Evolutionary conservation across 192 early-diverging fungal species (phyloP).

Genomic region (Lobulomyces angularis): DNA sequence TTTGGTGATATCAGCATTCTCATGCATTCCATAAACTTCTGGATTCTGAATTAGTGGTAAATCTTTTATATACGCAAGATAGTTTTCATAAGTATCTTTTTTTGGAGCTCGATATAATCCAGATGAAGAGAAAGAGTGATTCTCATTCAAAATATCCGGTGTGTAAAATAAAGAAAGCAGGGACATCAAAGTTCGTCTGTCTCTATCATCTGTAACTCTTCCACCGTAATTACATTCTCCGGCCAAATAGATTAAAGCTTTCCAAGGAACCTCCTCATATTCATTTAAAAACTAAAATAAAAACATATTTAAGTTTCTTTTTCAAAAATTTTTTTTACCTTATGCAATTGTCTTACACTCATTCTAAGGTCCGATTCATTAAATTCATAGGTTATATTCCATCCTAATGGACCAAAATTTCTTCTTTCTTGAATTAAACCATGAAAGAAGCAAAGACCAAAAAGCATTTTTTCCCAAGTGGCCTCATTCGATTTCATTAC

Average conservation of each 20-base stretch:
- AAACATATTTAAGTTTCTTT: neutral
- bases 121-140: slow-evolving; percentile 29
- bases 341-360: slow-evolving; percentile 43
- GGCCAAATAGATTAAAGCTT: slow-evolving; percentile 40
- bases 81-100: slow-evolving; percentile 34
- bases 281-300: slow-evolving; percentile 38
- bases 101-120: slow-evolving; percentile 39
- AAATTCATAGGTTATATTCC: slow-evolving; percentile 57
- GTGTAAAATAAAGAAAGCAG: slow-evolving; percentile 38
- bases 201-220: slow-evolving; percentile 44
- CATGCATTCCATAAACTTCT: slow-evolving; percentile 53
- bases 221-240: slow-evolving; percentile 54
- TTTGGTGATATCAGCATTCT: slow-evolving; percentile 50
- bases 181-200: slow-evolving; percentile 36
- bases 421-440: slow-evolving; percentile 43
- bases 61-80: slow-evolving; percentile 41
- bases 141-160: slow-evolving; percentile 34
- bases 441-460: slow-evolving; percentile 51
- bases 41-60: slow-evolving; percentile 39
- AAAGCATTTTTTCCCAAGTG: slow-evolving; percentile 41
- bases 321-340: slow-evolving; percentile 16
- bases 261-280: slow-evolving; percentile 46
- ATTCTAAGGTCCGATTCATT: slow-evolving; percentile 49
- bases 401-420: slow-evolving; percentile 53
- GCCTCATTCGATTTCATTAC: slow-evolving; percentile 31